Evolutionary conservation across 176 grass and related monocot genomes (phyloP), one percentile per base, ranked within the genome.

Genomic region (Oryza meridionalis): DNA sequence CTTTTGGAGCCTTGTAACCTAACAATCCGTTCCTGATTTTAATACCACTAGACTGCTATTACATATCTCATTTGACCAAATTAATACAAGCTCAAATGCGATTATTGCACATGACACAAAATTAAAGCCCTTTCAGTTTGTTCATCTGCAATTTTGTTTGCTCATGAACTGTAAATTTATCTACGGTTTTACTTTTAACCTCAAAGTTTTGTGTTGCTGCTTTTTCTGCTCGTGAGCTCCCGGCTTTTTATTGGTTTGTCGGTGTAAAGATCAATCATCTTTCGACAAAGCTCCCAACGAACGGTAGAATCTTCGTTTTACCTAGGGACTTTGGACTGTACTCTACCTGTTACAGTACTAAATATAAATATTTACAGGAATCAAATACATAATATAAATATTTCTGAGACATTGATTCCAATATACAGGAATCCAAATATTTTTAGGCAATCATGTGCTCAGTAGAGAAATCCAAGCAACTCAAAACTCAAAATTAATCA

Each of bases 1-100:
- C 68, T 73, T 78, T 62, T 78, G 67, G 65, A 73, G 19, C 26
- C 55, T 75, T 75, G 47, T 58, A 65, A 46, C 75, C 44, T 49
- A 31, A 15, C 61, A 53, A 25, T 15, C 69, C 45, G 21, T 74
- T 72, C 55, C 2, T 0, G 40, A 2, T 58, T 58, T 58, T 21
- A 22, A 31, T 22, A 35, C 11, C 17, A 29, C 13, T 44, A 26
- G 16, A n/a, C 24, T 22, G 51, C 13, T 49, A 12, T 49, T 43
- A 15, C 49, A 16, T 51, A 16, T 51, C 49, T n/a, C 53, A 26
- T 21, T 75, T 53, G 72, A 3, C 24, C 72, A 33, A 9, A 32
- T 75, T 58, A n/a, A 58, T 12, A 35, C 47, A 15, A 17, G 14
- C 14, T 53, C 16, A 5, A 37, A 37, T 63, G 19, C 14, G 19